Evolutionary conservation across 2,329 filamentous ascomycete genomes (phyloP).

Genomic region (Xylariaceae sp.): DNA sequence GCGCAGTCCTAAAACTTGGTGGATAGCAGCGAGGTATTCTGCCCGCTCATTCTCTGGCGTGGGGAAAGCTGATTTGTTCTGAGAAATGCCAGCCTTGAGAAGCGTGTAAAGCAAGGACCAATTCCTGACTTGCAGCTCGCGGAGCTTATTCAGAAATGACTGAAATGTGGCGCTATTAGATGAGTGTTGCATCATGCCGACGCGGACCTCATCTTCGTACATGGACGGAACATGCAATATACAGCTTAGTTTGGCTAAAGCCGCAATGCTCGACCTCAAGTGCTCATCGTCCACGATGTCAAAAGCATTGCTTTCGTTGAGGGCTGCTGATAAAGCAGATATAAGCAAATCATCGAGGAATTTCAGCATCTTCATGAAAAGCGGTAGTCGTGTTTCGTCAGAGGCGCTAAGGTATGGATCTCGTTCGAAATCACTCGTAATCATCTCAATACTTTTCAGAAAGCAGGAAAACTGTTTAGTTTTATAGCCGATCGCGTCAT

Average conservation of each 20-base stretch:
- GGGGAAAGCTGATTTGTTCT: conserved; percentile 69
- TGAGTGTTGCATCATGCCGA: conserved; percentile 72
- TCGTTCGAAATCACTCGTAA: conserved; percentile 67
- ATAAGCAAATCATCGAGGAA: conserved; percentile 79
- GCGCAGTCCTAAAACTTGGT: conserved; percentile 83
- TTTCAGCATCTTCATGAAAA: conserved; percentile 78
- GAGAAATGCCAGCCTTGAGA: conserved; percentile 75
- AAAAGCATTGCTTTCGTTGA: conserved; percentile 73
- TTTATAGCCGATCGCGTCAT: conserved; percentile 80
- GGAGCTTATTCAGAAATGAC: conserved; percentile 71
- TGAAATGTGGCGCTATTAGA: conserved; percentile 62
- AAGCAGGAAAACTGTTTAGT: conserved; percentile 91
- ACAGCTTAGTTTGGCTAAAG: conserved; percentile 73
- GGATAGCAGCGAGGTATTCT: conserved; percentile 80
- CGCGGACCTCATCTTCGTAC: conserved; percentile 83
- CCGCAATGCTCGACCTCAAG: conserved; percentile 73
- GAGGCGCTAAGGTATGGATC: conserved; percentile 69
- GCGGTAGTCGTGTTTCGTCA: conserved; percentile 69
- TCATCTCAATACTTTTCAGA: conserved; percentile 83
- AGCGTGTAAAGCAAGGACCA: conserved; percentile 90
- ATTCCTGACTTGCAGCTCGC: conserved; percentile 84
- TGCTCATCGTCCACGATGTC: conserved; percentile 86
- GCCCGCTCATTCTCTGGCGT: conserved; percentile 75
- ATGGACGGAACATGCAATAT: conserved; percentile 81
- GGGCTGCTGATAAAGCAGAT: conserved; percentile 71